Percentiles rank a stretch among this genome's conserved stretches.
Conservation (phyloP, 83 land plant genomes). For the Picea abies region DNA sequence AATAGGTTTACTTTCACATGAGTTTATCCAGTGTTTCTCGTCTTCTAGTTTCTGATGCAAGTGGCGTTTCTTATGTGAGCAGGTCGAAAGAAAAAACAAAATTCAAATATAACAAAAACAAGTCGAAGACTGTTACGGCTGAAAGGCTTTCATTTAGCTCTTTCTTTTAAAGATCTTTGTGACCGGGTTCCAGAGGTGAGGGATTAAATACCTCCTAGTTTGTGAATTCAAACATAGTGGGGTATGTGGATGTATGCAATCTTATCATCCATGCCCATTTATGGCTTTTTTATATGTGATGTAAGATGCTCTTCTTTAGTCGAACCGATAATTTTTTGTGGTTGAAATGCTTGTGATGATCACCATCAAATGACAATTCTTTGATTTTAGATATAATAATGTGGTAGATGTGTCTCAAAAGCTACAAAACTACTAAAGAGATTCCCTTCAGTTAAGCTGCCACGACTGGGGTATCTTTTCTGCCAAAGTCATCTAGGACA, state of each 20-base stretch:
- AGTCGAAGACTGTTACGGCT: conserved; percentile 20
- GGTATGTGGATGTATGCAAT: neutral
- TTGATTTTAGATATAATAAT: too few species aligned
- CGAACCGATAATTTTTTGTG: too few species aligned
- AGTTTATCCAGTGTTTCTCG: neutral
- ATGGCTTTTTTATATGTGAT: neutral
- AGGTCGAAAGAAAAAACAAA: neutral
- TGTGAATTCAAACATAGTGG: neutral
- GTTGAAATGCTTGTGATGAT: too few species aligned
- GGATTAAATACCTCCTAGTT: neutral
- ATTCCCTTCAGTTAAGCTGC: too few species aligned
- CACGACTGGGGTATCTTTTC: too few species aligned
- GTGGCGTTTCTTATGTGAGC: neutral
- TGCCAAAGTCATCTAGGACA: too few species aligned
- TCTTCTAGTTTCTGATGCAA: neutral
- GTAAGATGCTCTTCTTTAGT: too few species aligned
- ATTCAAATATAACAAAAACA: neutral
- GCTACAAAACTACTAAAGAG: too few species aligned
- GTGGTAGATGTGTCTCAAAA: too few species aligned
- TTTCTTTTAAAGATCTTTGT: conserved; percentile 63
- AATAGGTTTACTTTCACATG: neutral
- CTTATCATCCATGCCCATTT: neutral
- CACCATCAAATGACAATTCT: too few species aligned
- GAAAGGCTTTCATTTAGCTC: conserved; percentile 61
- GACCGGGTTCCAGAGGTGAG: conserved; percentile 42